Percentiles rank a stretch among this genome's conserved stretches.
These are phyloP conservation scores for Lepidium didymum DNA, from an alignment of 345 rosid species.

Conservation along the genomic window DNA sequence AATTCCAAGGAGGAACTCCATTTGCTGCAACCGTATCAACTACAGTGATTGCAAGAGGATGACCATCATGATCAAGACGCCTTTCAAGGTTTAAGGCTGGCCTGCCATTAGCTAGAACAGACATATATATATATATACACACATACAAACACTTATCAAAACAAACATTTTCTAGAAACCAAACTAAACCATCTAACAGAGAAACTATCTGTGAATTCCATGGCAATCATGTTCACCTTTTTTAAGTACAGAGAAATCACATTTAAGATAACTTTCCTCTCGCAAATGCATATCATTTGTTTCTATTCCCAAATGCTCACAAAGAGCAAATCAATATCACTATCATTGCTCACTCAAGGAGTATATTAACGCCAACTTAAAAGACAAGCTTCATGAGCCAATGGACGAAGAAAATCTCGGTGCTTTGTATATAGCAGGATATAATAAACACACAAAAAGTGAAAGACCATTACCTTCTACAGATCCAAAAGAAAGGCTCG, in stretches of 20 bases:
- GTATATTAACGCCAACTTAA: background rate
- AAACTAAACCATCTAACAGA: constrained; percentile 3
- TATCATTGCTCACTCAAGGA: background rate
- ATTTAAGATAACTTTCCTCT: background rate
- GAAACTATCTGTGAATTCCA: background rate
- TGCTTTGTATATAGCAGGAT: background rate
- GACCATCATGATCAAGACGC: constrained; percentile 92
- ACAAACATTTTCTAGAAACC: constrained; percentile 1
- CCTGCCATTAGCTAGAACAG: constrained; percentile 67
- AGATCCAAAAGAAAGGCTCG: constrained; percentile 80
- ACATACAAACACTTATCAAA: constrained; percentile 4
- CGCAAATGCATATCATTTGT: background rate
- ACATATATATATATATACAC: background rate
- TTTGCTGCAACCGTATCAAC: constrained; percentile 78
- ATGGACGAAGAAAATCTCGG: background rate
- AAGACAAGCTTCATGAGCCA: constrained; percentile 11
- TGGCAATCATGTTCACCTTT: background rate
- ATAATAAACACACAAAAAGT: constrained; percentile 14
- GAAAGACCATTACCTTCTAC: constrained; percentile 64
- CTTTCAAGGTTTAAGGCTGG: constrained; percentile 89
- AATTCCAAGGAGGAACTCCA: constrained; percentile 98
- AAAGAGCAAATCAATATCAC: background rate
- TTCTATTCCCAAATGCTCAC: constrained; percentile 10
- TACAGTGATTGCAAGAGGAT: constrained; percentile 82
- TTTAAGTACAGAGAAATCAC: background rate